Conservation (phyloP, 1,284 basidiomycete genomes). For the Boletus sp. region DNA sequence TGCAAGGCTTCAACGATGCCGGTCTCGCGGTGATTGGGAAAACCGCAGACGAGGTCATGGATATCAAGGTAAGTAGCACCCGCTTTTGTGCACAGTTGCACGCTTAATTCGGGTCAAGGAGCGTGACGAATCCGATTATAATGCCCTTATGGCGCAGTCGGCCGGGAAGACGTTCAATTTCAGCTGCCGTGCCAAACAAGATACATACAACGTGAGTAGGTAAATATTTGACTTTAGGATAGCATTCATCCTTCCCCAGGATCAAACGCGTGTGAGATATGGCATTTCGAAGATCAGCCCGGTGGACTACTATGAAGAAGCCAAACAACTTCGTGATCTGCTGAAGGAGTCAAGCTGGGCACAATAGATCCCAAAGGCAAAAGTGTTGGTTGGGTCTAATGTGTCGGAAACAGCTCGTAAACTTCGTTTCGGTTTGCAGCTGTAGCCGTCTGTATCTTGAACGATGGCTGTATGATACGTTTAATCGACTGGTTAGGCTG, state of each 20-base stretch:
- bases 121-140: slow-evolving; percentile 62
- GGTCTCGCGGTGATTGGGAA: slow-evolving; percentile 77
- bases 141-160: slow-evolving; percentile 60
- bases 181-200: slow-evolving; percentile 83
- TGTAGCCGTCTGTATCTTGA: too few species aligned
- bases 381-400: not conserved
- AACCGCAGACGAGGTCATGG: slow-evolving; percentile 76
- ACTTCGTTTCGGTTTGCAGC: too few species aligned
- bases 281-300: slow-evolving; percentile 65
- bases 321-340: slow-evolving; percentile 54
- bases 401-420: too few species aligned
- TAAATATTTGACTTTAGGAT: not conserved
- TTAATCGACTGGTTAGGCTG: too few species aligned
- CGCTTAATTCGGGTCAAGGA: slow-evolving; percentile 41
- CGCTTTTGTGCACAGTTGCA: not conserved
- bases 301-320: slow-evolving; percentile 75
- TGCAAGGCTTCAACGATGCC: slow-evolving; percentile 94
- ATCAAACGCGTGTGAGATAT: slow-evolving; percentile 76
- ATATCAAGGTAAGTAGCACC: slow-evolving; percentile 49
- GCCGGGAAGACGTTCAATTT: slow-evolving; percentile 78
- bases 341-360: slow-evolving; percentile 41
- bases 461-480: too few species aligned
- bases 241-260: slow-evolving; percentile 43
- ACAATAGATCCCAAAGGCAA: slow-evolving; percentile 18
- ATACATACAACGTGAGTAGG: slow-evolving; percentile 74